Evolutionary conservation across 768 basidiomycete species (phyloP), one percentile per base, ranked within the genome.

Genomic region (Trametes elegans): DNA sequence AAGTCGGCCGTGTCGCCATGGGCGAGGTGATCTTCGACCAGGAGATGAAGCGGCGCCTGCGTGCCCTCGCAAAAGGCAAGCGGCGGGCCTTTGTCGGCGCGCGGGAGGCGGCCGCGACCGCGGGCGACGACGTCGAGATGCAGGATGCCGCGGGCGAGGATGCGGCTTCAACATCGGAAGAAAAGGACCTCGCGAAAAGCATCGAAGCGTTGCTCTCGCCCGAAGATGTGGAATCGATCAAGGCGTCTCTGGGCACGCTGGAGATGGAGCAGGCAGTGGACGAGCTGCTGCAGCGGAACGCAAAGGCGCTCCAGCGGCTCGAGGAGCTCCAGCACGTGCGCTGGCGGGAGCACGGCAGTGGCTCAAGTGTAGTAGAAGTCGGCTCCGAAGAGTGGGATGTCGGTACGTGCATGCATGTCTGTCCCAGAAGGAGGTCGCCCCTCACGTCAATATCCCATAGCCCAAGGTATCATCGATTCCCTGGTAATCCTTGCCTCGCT

Each of bases 361-460:
- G 74, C 8, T 66, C 67, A 29, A 74, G 74, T 49, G 54, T 57
- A 10, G 82, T 83, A 3, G 78, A 83, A 65, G 79, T 83, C 64
- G 86, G 78, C 29, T 87, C 87, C 10, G 90, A 91, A 68, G 90
- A 93, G 67, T 90, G 87, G 87, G 84, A 89, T 60, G 81, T 80
- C 57, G 91, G 90, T 91, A 64, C 60, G 85, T 69, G 24, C 62
- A 49, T 55, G n/a, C 29, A 11, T 27, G 13, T 58, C 5, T 49
- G 49, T 26, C 29, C 32, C 53, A 41, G 21, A 13, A n/a, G n/a
- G n/a, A n/a, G n/a, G 24, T 11, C 29, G 9, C 16, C 36, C 16
- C 19, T 41, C 43, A 31, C 11, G 29, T 26, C 34, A n/a, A 18
- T 6, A 27, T 16, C 23, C 9, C 13, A 34, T 65, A 92, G 91